Evolutionary conservation across 139 green algal species (phyloP), one percentile per base, ranked within the genome.

Genomic region (Tetradesmus obliquus): DNA sequence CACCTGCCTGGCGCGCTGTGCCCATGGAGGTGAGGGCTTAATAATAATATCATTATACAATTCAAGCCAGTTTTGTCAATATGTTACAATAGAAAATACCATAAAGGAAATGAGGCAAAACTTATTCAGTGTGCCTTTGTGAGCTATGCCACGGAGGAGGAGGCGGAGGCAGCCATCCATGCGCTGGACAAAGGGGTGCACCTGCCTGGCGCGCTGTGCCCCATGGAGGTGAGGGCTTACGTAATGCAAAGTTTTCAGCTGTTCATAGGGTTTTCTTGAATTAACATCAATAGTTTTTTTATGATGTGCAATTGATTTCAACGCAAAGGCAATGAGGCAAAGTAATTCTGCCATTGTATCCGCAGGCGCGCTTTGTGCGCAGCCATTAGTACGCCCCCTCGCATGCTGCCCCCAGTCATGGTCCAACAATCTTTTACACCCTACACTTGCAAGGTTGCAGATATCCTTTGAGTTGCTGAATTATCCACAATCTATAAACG

Each of bases 121-220:
- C n/a, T n/a, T n/a, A n/a, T n/a, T n/a, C n/a, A n/a, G n/a, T 95
- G 93, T 55, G 93, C 93, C 0, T 95, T 95, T 58, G 92, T 95
- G 22, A 92, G 80, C 82, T 95, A 93, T 82, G 79, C 84, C 0
- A 87, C 86, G 1, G 71, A 66, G 7, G 66, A 91, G 17, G 94
- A 95, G 53, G 94, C 94, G 0, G 89, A 94, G 84, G 89, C 57
- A 4, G 94, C 94, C 9, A 94, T 95, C 54, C 13, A 60, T 5
- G 82, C 79, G 24, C 88, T 94, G 51, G 91, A 95, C 86, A 69
- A 91, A 2, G 86, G 94, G 5, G 86, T 94, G 5, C 86, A 94
- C 3, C 79, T 95, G 5, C 92, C 94, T 2, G 94, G 94, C 0
- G 92, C 92, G 0, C 83, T 94, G 24, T 90, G 74, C 13, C 89